Base-by-base conservation (phyloP, 148 eudicot species). In the Polygonum aviculare region DNA sequence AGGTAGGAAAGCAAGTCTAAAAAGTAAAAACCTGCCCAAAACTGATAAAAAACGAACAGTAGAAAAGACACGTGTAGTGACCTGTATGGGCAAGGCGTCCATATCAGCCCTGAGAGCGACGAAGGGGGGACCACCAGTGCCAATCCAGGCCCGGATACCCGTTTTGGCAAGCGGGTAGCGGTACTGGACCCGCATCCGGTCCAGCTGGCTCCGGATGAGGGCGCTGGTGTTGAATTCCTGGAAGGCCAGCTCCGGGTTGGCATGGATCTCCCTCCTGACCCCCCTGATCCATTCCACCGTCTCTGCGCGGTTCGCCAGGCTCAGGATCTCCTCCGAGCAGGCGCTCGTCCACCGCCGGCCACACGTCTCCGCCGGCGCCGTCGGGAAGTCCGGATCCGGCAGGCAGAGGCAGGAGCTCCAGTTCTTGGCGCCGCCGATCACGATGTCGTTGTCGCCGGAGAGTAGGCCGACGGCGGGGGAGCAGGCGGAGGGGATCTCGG, bases 71-170 rank as follows among this genome's bases (percentile, higher is more conserved):
- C 21, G 0, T 39, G 31, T 22, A 45, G 62, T 6, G 18, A 91
- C 97, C 91, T 92, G 94, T 21, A 92, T 88, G 2, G 97, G 92
- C 36, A 90, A 80, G 45, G 97, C 97, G 76, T 92, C 97, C 97
- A 92, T 92, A 77, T 92, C 97, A 44, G 97, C 97, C 41, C 97
- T 77, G 77, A 92, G 65, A 2, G 92, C 94, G 0, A 92, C 94
- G 62, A 88, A 92, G 19, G 93, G 97, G n/a, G 97, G 88, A 0
- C 79, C 80, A 1, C 97, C 97, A 7, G 90, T 80, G 3, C 97
- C 94, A 31, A 92, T 69, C 75, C 74, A 57, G 10, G 90, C 94
- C 33, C 90, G 79, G 50, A 92, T 82, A 47, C 94, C 97, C 0
- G 97, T 92, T 12, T 21, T 55, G 0, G 94, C 97, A 51, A 92